Evolutionary conservation across 2,329 filamentous ascomycete genomes (phyloP).

Genomic region (Fusarium marasasianum): DNA sequence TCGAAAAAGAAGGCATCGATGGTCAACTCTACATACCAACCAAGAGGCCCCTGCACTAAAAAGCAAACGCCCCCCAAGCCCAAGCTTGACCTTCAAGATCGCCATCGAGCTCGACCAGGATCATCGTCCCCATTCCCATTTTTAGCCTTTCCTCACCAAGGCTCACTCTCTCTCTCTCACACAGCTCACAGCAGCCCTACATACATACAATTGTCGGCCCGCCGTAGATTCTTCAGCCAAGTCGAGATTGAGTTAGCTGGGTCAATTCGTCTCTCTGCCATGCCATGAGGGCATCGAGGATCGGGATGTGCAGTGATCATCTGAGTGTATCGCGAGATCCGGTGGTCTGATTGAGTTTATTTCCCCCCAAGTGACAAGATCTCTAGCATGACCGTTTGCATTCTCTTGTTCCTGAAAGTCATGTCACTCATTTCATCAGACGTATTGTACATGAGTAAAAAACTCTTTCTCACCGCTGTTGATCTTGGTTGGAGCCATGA

Average conservation of each 20-base stretch:
- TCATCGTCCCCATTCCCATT: constrained; percentile 10
- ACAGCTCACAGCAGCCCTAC: neutral
- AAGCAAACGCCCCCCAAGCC: neutral
- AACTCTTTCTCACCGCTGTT: constrained; percentile 29
- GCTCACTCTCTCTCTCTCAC: neutral
- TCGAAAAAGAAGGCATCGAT: constrained; percentile 4
- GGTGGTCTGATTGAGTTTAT: constrained; percentile 21
- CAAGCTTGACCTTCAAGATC: neutral
- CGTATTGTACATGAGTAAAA: neutral
- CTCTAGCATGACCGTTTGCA: constrained; percentile 1
- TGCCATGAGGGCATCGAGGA: constrained; percentile 16
- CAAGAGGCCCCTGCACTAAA: constrained; percentile 5
- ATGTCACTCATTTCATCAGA: neutral
- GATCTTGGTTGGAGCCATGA: constrained; percentile 23
- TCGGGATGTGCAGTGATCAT: constrained; percentile 17
- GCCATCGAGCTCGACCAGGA: constrained; percentile 20
- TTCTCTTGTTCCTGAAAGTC: neutral
- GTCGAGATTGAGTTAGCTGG: neutral
- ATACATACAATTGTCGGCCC: neutral
- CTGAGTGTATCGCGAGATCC: constrained; percentile 22
- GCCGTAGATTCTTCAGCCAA: neutral
- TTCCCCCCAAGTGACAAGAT: neutral
- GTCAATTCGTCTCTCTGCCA: neutral
- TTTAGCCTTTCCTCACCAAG: neutral
- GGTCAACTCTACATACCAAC: constrained; percentile 26